A percentile compares a stretch with the other conserved stretches of the same genome.
These are phyloP conservation scores for Tylopilus sp. DNA, from an alignment of 1,284 basidiomycete genomes.

Conservation along the genomic window DNA sequence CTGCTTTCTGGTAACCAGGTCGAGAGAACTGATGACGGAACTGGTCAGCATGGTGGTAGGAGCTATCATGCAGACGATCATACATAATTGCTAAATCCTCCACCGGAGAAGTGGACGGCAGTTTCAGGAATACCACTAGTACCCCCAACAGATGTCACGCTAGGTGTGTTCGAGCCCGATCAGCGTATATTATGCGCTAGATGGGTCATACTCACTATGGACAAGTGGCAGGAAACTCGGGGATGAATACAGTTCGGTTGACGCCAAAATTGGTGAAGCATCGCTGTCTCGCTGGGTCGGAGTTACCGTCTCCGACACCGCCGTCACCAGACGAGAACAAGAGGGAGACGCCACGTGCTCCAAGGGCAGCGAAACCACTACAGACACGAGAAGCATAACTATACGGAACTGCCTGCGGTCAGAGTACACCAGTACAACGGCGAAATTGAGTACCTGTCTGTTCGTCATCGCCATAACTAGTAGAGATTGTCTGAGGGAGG, in stretches of 20 bases:
- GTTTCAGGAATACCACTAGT: conserved; percentile 55
- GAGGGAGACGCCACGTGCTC: conserved; percentile 61
- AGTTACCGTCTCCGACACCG: conserved; percentile 63
- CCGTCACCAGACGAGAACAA: conserved; percentile 64
- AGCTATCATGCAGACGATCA: background rate
- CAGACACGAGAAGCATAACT: conserved; percentile 63
- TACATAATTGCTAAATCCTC: conserved; percentile 53
- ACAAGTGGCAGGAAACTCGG: conserved; percentile 50
- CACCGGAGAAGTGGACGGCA: conserved; percentile 57
- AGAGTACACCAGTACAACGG: background rate
- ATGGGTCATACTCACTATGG: conserved; percentile 35
- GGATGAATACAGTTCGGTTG: conserved; percentile 54
- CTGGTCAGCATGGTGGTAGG: background rate
- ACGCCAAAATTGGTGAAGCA: conserved; percentile 61
- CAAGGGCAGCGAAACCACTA: conserved; percentile 51
- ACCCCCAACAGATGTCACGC: conserved; percentile 60
- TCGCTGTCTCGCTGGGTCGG: conserved; percentile 44
- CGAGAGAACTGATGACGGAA: conserved; percentile 16
- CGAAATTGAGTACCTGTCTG: conserved; percentile 47
- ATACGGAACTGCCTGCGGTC: conserved; percentile 48
- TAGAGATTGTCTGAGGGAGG: conserved; percentile 27
- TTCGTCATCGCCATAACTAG: conserved; percentile 58
- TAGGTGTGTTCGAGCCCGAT: conserved; percentile 10
- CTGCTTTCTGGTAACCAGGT: conserved; percentile 16
- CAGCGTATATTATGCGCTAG: background rate